Conservation (phyloP, 2,329 filamentous ascomycete species). For the Cytospora piceicola region DNA sequence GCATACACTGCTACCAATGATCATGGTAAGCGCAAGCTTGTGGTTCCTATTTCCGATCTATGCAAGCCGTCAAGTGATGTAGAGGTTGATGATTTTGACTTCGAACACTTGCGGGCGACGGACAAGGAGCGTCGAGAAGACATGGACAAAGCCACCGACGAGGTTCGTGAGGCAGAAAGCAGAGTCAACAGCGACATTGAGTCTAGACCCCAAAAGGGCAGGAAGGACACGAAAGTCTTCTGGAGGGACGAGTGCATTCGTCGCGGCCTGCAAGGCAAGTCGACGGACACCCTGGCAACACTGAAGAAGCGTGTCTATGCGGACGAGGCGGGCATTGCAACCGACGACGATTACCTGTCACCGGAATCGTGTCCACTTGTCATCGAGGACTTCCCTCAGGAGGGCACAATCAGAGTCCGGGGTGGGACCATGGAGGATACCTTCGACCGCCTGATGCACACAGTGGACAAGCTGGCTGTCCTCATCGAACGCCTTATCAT, state of each 20-base stretch:
- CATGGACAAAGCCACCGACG: not conserved
- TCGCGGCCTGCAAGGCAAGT: conserved; percentile 19
- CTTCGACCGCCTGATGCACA: conserved; percentile 28
- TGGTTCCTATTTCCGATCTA: conserved; percentile 22
- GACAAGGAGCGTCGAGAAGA: not conserved
- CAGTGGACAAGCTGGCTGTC: conserved; percentile 7
- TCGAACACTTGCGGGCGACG: not conserved
- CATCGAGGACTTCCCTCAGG: conserved; percentile 4
- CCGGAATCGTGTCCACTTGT: conserved; percentile 22
- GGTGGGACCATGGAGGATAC: conserved; percentile 28
- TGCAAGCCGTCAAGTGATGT: not conserved
- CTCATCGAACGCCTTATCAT: conserved; percentile 17
- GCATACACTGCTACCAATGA: not conserved
- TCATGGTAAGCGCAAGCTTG: not conserved
- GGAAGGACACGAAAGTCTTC: conserved; percentile 17
- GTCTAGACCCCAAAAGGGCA: not conserved
- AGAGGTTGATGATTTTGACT: not conserved
- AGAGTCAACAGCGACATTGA: not conserved
- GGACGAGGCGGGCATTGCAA: conserved; percentile 15
- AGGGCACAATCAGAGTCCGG: conserved; percentile 23
- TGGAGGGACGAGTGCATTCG: conserved; percentile 27
- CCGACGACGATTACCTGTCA: conserved; percentile 24
- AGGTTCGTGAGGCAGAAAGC: not conserved
- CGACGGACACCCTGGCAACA: not conserved
- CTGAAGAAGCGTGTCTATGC: conserved; percentile 16